Conservation (phyloP, 768 basidiomycete genomes). For the Leucosporidium creatinivorum region DNA sequence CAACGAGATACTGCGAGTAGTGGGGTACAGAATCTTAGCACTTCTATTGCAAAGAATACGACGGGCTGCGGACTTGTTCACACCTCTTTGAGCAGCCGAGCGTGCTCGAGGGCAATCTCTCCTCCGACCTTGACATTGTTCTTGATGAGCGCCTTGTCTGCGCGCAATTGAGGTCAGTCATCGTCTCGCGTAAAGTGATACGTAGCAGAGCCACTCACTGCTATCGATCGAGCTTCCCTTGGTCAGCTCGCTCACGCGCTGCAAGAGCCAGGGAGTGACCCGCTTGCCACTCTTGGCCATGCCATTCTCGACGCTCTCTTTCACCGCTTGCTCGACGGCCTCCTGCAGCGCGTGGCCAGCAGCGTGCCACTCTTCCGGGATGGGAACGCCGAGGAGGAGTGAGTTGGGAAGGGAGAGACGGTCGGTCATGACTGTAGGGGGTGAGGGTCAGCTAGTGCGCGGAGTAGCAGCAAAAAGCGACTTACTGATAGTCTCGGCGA, state of each 20-base stretch:
- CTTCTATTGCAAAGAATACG: slow-evolving; percentile 4
- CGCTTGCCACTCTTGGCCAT: slow-evolving; percentile 75
- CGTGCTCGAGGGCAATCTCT: slow-evolving; percentile 69
- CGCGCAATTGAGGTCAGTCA: neutral
- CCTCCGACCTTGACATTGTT: slow-evolving; percentile 81
- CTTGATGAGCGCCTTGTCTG: slow-evolving; percentile 78
- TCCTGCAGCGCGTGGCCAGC: slow-evolving; percentile 63
- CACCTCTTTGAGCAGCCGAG: slow-evolving; percentile 47
- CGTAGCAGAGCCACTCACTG: slow-evolving; percentile 48
- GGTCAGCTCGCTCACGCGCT: slow-evolving; percentile 72
- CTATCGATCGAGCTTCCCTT: slow-evolving; percentile 63
- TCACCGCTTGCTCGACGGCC: slow-evolving; percentile 74
- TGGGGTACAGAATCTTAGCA: neutral
- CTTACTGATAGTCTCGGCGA: slow-evolving; percentile 71
- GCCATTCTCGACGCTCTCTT: slow-evolving; percentile 73
- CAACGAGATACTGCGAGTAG: slow-evolving; percentile 41
- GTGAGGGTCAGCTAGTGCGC: neutral
- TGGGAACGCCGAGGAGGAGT: slow-evolving; percentile 77
- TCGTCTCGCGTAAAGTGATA: no score
- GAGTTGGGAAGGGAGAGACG: slow-evolving; percentile 64
- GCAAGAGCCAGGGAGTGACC: slow-evolving; percentile 88
- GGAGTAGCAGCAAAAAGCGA: slow-evolving; percentile 33
- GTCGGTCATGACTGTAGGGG: slow-evolving; percentile 12
- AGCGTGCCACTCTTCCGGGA: slow-evolving; percentile 66
- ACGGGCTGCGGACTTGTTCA: slow-evolving; percentile 7